Percentiles rank a stretch among this genome's conserved stretches.
Conservation (phyloP, 148 eudicot species). For the Amaranthus palmeri region DNA sequence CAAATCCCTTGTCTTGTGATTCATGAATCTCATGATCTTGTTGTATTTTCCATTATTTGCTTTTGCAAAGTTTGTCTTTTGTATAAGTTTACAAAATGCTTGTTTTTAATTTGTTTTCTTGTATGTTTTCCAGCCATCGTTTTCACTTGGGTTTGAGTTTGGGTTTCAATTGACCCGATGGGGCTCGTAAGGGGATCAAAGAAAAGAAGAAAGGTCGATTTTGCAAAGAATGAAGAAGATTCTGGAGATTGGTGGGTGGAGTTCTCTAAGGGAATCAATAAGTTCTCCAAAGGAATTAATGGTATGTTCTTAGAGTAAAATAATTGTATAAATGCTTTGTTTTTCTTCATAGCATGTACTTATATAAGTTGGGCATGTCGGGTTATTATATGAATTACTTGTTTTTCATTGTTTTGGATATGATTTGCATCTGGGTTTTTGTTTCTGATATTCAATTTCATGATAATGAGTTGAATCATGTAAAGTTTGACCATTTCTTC, state of each 20-base stretch:
- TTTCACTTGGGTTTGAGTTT: conserved; percentile 23
- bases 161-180: conserved; percentile 55
- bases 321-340: not conserved
- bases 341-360: conserved; percentile 20
- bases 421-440: conserved; percentile 27
- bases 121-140: conserved; percentile 6
- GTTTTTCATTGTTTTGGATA: conserved; percentile 13
- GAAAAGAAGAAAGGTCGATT: conserved; percentile 58
- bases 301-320: conserved; percentile 34
- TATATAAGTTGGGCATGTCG: not conserved
- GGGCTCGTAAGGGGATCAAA: conserved; percentile 63
- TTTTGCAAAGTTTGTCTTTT: conserved; percentile 6
- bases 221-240: conserved; percentile 45
- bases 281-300: conserved; percentile 20
- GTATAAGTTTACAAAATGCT: conserved; percentile 17
- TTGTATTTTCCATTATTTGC: conserved; percentile 8
- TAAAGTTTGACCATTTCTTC: conserved; percentile 15
- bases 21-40: conserved; percentile 12
- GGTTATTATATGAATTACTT: conserved; percentile 8
- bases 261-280: conserved; percentile 35
- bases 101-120: conserved; percentile 13
- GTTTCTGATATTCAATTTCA: conserved; percentile 19
- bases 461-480: conserved; percentile 20
- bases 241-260: conserved; percentile 65
- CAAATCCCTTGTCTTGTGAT: conserved; percentile 11